Base-by-base conservation (phyloP, 495 filamentous ascomycete species). In the Pseudomonodictys pantanalensis region DNA sequence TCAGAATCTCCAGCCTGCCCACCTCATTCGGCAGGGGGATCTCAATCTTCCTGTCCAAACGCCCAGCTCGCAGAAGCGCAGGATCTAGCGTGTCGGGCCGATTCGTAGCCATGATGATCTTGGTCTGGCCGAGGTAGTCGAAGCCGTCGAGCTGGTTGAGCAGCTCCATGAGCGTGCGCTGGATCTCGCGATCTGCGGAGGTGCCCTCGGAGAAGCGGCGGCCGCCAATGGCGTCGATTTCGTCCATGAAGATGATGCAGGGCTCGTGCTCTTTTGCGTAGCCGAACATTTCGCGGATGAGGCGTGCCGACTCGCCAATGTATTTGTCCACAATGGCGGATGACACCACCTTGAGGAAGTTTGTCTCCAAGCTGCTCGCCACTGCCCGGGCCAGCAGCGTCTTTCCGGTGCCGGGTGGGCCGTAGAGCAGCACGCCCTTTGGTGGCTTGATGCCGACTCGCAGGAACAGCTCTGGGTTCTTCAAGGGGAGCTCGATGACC, bases 211-310 rank as follows among this genome's bases (percentile, higher is more conserved):
- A 95, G 69, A 99, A 99, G 64, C 95, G 83, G 67, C 95, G 84
- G 52, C 95, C 95, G 71, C 95, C 95, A 70, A 99, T 99, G 67
- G 95, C 95, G 70, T 99, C 95, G 72, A 99, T 99, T 73, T 99
- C 95, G 79, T 99, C 95, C 95, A 99, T 99, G 83, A 99, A 99
- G 75, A 99, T 99, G 71, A 99, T 97, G 74, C 95, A 99, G 42
- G 95, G 95, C 72, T 99, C 95, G 73, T 99, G 95, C 74, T 99
- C 95, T 74, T 97, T 97, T 57, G 95, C 95, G 71, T 99, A 99
- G 46, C 95, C 95, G 68, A 99, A 99, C 95, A 99, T 97, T 73
- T 99, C 95, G 75, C 95, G 86, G 67, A 99, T 99, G 64, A 99
- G 78, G 46, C 95, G 86, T 32, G 95, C 95, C 9, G 93, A 97